Base-by-base conservation (phyloP, 116 monocot species). In the Thalassia testudinum region DNA sequence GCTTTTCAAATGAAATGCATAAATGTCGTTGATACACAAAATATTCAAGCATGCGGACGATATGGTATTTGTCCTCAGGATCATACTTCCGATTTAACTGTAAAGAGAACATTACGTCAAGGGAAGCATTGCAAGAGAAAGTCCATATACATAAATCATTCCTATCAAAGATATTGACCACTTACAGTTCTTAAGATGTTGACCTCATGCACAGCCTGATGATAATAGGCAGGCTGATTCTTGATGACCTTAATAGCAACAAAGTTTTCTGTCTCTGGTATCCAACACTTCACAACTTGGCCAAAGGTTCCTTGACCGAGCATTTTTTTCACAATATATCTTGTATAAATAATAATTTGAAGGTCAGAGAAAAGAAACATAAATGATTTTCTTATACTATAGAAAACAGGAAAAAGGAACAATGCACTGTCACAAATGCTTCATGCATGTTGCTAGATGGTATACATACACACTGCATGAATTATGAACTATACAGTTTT, bases 301-400 rank as follows among this genome's bases (percentile, higher is more conserved):
- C 86, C 99, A 73, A 99, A 99, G 25, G 99, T 90, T 27, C 99
- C 99, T 26, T 99, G 99, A 29, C 99, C 99, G 58, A 99, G 90
- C 37, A 86, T 65, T 48, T 99, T 90, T 66, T 99, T 99, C 58
- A 99, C 99, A 66, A 80, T 57, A 45, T 86, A 99, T 59, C 99
- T 99, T 15, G 19, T 7, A 45, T 45, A n/a, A 45, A 20, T 13
- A 45, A 45, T n/a, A 40, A 7, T 14, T 40, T 34, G 6, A 3
- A 34, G 30, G 30, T 10, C 3, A 10, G 6, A 34, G 10, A 34
- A 34, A 34, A 34, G 30, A 10, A 10, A 10, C n/a, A n/a, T n/a
- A n/a, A n/a, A n/a, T n/a, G n/a, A n/a, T n/a, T n/a, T n/a, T n/a
- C n/a, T n/a, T n/a, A n/a, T n/a, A n/a, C n/a, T n/a, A n/a, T n/a